Evolutionary conservation across 805 yeast species (phyloP), one percentile per base, ranked within the genome.

Genomic region (Lachancea cidri): DNA sequence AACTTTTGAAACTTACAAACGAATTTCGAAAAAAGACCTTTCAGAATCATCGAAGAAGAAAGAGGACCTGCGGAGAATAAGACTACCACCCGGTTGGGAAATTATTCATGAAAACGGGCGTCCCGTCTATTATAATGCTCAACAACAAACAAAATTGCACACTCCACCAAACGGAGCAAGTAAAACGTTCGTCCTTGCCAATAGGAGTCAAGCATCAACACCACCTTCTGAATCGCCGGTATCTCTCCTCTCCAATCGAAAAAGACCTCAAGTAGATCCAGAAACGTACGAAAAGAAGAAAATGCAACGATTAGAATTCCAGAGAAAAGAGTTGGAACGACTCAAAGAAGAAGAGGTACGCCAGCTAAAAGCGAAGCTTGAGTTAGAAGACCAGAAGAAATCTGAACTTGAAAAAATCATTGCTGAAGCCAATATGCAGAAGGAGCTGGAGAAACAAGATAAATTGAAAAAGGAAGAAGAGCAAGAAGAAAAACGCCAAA

Each of bases 1-100:
- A 34, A 66, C 67, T 18, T 73, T 86, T 44, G 81, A 83, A 56
- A 78, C 86, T 75, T 89, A 88, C n/a, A 85, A 82, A 56, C 74
- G 93, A 34, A 89, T 91, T 38, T 89, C 94, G 1, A 81, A 89
- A 52, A 72, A 46, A 40, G 63, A 57, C 30, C 46, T 58, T 7
- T 52, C 44, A 22, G 55, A 51, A 18, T 47, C 53, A 17, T 43
- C 53, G 13, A 55, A 36, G 39, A 65, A 29, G 62, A 47, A 36
- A 35, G 50, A 48, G 30, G 63, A 60, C 44, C 36, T 59, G 11
- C 55, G 64, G 50, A 57, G 64, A 42, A 47, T 57, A 17, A 54
- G 62, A 35, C 42, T 60, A 22, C 64, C 65, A 2, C 54, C 57
- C 4, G 66, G 66, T 4, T 61, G 66, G 66, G 65, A 61, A 43